Evolutionary conservation across 1,139 yeast species (phyloP), one percentile per base, ranked within the genome.

Genomic region (Debaryomycetaceae sp.): DNA sequence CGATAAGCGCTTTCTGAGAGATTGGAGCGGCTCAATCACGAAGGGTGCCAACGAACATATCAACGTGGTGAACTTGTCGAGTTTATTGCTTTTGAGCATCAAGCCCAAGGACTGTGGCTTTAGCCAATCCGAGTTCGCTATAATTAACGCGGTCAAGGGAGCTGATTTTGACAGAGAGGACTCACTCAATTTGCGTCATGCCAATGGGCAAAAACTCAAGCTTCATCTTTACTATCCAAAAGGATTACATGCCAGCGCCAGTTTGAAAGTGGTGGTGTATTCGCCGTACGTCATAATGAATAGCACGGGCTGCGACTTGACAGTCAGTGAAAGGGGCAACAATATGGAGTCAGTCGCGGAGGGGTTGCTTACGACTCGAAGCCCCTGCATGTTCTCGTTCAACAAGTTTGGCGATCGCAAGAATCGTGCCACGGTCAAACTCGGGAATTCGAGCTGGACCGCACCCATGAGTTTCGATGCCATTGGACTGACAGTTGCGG

Each of bases 361-460:
- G 30, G 16, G 53, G 34, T 23, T 53, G 32, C 25, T 52, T 8
- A 53, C 26, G 37, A 48, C 34, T 51, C 49, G 27, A 46, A 48
- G 57, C 12, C 95, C 96, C 0, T 70, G 69, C 31, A 74, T 90
- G 83, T 87, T 90, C 58, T 87, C 98, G 0, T 87, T 83, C 47
- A 79, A 74, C 15, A 61, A 58, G 20, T 70, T 63, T 27, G 59
- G 56, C 8, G 78, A 73, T 31, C 66, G 76, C 26, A 68, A 66
- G 27, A 79, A 79, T 41, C 63, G 94, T 35, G 94, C 92, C 0
- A 50, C 68, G n/a, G 44, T 87, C 10, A 68, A 69, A 36, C 62
- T 83, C 20, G 82, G 71, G 3, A 83, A 81, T 32, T 79, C 94
- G 0, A 61, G 62, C n/a, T 72, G 83, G 75, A 81, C 95, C 35